phyloP scores from a whole-genome alignment of 768 basidiomycete genomes.

The Pleurotus cornucopiae region DNA sequence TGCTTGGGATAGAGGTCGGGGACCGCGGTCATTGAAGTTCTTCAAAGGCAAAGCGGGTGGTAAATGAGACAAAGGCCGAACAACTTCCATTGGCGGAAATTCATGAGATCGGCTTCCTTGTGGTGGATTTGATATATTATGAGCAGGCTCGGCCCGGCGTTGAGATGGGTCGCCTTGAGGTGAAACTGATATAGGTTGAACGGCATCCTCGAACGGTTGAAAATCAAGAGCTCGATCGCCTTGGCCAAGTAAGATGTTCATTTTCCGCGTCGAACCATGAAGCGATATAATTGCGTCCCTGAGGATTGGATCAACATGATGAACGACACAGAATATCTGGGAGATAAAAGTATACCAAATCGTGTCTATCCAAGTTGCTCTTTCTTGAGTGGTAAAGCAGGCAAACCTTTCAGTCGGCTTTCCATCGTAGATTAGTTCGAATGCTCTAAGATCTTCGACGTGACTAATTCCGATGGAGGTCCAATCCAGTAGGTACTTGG shows the following conservation, averaged over 20 bases:
- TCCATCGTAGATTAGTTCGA: constrained; percentile 62
- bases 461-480: constrained; percentile 31
- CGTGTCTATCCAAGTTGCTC: constrained; percentile 71
- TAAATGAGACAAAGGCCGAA: too few species aligned
- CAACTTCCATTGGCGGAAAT: too few species aligned
- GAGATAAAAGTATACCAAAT: constrained; percentile 50
- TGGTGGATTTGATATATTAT: too few species aligned
- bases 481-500: constrained; percentile 32
- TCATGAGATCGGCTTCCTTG: too few species aligned
- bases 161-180: too few species aligned
- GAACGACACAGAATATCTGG: neutral
- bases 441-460: constrained; percentile 45
- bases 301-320: constrained; percentile 3
- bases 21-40: constrained; percentile 3
- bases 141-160: too few species aligned
- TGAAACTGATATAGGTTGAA: too few species aligned
- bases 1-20: constrained; percentile 13
- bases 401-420: constrained; percentile 57
- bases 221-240: too few species aligned
- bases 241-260: neutral
- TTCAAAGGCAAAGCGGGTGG: too few species aligned
- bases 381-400: constrained; percentile 51
- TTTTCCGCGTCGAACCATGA: constrained; percentile 12
- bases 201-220: too few species aligned
- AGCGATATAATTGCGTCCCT: constrained; percentile 59